These are phyloP conservation scores for Gracilariopsis chorda DNA, from an alignment of 23 red algal genomes.

Conservation along the genomic window DNA sequence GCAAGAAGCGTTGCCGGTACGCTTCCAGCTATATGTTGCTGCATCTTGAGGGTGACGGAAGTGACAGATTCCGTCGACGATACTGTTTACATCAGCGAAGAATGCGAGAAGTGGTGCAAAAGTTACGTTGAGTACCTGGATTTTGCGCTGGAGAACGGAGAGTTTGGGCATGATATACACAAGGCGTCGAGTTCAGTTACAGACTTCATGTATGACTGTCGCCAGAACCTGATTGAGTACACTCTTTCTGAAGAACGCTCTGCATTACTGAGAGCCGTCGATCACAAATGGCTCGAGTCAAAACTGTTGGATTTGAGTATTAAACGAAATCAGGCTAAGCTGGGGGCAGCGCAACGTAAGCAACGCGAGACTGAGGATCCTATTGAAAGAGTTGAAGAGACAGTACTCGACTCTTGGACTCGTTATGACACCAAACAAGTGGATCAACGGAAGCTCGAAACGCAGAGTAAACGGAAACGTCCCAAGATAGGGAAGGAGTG, in stretches of 20 bases:
- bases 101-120: slow-evolving; percentile 33
- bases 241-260: slow-evolving; percentile 1
- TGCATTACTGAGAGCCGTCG: slow-evolving; percentile 6
- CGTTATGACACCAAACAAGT: background rate
- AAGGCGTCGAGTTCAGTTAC: background rate
- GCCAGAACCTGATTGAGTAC: background rate
- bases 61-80: slow-evolving; percentile 2
- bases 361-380: background rate
- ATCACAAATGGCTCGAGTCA: slow-evolving; percentile 30
- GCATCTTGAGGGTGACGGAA: slow-evolving; percentile 7
- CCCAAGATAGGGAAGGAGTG: background rate
- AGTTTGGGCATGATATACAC: background rate
- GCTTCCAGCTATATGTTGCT: slow-evolving; percentile 23
- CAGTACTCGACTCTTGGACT: background rate
- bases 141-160: background rate
- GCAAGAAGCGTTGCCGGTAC: slow-evolving; percentile 14
- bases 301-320: background rate
- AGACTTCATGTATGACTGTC: slow-evolving; percentile 30
- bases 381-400: background rate
- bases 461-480: background rate
- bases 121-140: slow-evolving; percentile 38
- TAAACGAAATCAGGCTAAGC: background rate
- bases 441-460: background rate
- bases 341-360: background rate
- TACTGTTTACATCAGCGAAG: background rate